Percentiles rank a stretch among this genome's conserved stretches.
Evolutionary conservation across 176 grass and related monocot species (phyloP).

Genomic region (Rhipidocladum racemiflorum): DNA sequence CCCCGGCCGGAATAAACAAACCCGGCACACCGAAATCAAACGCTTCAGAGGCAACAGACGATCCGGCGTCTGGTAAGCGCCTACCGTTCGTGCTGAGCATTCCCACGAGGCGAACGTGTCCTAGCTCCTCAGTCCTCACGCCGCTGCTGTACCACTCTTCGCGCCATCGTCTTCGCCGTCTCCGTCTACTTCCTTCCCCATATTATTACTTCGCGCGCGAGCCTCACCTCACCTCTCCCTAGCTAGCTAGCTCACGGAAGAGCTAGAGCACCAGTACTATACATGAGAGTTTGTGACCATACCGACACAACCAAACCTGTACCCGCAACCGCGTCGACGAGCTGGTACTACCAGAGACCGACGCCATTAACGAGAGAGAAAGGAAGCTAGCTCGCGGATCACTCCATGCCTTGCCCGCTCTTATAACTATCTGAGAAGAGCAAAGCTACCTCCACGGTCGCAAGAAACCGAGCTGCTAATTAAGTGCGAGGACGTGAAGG

Average conservation of each 20-base stretch:
- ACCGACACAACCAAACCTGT: constrained; percentile 27
- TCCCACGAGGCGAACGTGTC: constrained; percentile 50
- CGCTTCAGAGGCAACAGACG: not conserved
- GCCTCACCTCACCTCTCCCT: too few species aligned
- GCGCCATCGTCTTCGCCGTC: constrained; percentile 18
- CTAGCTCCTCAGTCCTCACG: too few species aligned
- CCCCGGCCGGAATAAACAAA: not conserved
- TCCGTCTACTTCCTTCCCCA: not conserved
- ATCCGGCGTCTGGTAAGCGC: constrained; percentile 31
- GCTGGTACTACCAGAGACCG: not conserved
- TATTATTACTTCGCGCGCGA: too few species aligned
- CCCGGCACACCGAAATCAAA: not conserved
- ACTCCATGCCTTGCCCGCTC: constrained; percentile 22
- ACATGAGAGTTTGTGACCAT: constrained; percentile 15
- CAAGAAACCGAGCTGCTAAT: not conserved
- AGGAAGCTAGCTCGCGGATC: constrained; percentile 3
- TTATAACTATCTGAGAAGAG: constrained; percentile 1
- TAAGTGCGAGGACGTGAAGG: not conserved
- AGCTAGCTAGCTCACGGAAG: too few species aligned
- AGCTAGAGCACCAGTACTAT: not conserved
- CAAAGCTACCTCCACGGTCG: not conserved
- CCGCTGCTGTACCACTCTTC: not conserved
- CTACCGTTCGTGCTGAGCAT: constrained; percentile 6
- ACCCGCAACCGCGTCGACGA: constrained; percentile 47
- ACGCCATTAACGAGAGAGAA: constrained; percentile 25